A percentile compares a stretch with the other conserved stretches of the same genome.
Conservation (phyloP, 148 eudicot genomes). For the Chenopodium suecicum region DNA sequence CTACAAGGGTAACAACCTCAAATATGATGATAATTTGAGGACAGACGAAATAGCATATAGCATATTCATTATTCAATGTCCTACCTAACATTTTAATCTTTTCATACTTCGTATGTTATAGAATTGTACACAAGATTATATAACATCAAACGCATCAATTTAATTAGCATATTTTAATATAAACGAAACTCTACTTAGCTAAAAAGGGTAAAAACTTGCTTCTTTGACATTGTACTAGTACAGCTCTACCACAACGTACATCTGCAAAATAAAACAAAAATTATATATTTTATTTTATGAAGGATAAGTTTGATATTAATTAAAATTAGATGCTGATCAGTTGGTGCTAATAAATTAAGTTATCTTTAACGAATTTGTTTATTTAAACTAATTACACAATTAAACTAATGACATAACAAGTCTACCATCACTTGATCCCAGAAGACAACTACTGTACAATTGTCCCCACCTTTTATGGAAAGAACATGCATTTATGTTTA, state of each 20-base stretch:
- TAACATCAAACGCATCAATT: background rate
- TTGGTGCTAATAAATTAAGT: background rate
- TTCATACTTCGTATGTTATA: background rate
- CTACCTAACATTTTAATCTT: background rate
- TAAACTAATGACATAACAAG: background rate
- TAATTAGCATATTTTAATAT: background rate
- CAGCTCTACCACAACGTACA: background rate
- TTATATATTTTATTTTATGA: background rate
- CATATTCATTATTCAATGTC: background rate
- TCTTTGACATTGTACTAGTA: background rate
- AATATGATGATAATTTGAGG: no score
- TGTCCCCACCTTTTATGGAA: constrained; percentile 7
- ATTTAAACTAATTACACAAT: background rate
- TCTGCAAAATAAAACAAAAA: background rate
- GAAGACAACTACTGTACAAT: constrained; percentile 6
- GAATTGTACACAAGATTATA: background rate
- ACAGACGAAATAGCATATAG: background rate
- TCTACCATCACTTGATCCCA: constrained; percentile 25
- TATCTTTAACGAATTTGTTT: constrained; percentile 3
- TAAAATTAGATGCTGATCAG: background rate
- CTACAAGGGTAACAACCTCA: no score
- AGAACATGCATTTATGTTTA: constrained; percentile 8
- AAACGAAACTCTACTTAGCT: background rate
- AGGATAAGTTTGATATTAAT: background rate
- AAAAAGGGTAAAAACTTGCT: background rate